Percentiles rank a stretch among this genome's conserved stretches.
phyloP scores from a whole-genome alignment of 2,329 filamentous ascomycete species.

The Catunica adiposa region DNA sequence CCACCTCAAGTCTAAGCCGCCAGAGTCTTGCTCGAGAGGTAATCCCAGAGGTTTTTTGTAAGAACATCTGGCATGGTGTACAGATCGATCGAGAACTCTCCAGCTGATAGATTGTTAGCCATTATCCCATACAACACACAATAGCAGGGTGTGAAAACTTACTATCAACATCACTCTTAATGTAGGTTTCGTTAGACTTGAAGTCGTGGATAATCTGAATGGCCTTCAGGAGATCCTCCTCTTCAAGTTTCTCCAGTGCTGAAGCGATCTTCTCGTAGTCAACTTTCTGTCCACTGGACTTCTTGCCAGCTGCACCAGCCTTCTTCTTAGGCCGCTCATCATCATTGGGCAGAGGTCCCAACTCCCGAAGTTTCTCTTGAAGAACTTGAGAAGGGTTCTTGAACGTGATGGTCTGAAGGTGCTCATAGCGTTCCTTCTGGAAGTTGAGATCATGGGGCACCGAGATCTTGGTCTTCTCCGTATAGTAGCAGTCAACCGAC shows the following conservation, averaged over 20 bases:
- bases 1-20: background rate
- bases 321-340: slow-evolving; percentile 42
- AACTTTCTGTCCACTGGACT: slow-evolving; percentile 58
- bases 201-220: slow-evolving; percentile 98
- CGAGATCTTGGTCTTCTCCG: slow-evolving; percentile 71
- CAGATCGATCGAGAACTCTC: slow-evolving; percentile 94
- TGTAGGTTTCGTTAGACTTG: slow-evolving; percentile 86
- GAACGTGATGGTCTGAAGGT: slow-evolving; percentile 66
- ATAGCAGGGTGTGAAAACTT: slow-evolving; percentile 24
- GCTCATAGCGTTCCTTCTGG: slow-evolving; percentile 62
- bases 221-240: slow-evolving; percentile 86
- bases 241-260: slow-evolving; percentile 68
- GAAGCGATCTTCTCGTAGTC: slow-evolving; percentile 98
- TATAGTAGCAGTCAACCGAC: slow-evolving; percentile 63
- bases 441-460: slow-evolving; percentile 90
- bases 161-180: slow-evolving; percentile 94
- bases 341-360: slow-evolving; percentile 67
- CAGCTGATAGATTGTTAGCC: slow-evolving; percentile 35
- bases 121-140: no score
- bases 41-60: slow-evolving; percentile 92
- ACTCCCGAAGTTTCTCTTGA: slow-evolving; percentile 61
- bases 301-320: slow-evolving; percentile 49
- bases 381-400: slow-evolving; percentile 86
- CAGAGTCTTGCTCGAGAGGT: slow-evolving; percentile 28
- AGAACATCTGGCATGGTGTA: slow-evolving; percentile 88